These are phyloP conservation scores for Podospora anserina DNA, from an alignment of 495 filamentous ascomycete species.

Conservation along the genomic window DNA sequence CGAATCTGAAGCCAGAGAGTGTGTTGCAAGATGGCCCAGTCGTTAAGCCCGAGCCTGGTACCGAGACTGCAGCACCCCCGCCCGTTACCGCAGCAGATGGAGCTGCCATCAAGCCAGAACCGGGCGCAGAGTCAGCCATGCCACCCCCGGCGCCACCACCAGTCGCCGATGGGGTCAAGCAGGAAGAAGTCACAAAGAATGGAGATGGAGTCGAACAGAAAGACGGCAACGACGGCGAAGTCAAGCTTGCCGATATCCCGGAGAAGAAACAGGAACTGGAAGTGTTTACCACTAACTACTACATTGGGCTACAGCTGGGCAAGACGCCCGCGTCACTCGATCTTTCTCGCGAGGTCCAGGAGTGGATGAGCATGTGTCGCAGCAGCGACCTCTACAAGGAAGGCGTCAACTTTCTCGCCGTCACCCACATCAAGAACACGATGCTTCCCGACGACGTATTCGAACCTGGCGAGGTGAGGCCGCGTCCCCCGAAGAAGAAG, in stretches of 20 bases:
- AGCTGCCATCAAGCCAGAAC: conserved; percentile 19
- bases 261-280: conserved; percentile 24
- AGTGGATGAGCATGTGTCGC: conserved; percentile 69
- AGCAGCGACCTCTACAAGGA: conserved; percentile 62
- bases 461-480: conserved; percentile 70
- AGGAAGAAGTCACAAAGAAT: background rate
- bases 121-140: background rate
- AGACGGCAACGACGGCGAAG: background rate
- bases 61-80: background rate
- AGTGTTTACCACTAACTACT: conserved; percentile 36
- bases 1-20: conserved; percentile 34
- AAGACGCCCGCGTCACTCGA: conserved; percentile 57
- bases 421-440: conserved; percentile 74
- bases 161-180: conserved; percentile 11
- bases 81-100: conserved; percentile 1
- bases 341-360: conserved; percentile 67
- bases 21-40: conserved; percentile 19
- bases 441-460: conserved; percentile 90
- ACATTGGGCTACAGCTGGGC: conserved; percentile 35
- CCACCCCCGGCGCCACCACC: background rate
- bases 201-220: background rate
- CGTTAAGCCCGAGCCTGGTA: conserved; percentile 24
- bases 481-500: conserved; percentile 60
- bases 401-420: conserved; percentile 57
- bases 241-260: conserved; percentile 27